Base-by-base conservation (phyloP, 2,329 filamentous ascomycete species). In the Diaporthe batatas region DNA sequence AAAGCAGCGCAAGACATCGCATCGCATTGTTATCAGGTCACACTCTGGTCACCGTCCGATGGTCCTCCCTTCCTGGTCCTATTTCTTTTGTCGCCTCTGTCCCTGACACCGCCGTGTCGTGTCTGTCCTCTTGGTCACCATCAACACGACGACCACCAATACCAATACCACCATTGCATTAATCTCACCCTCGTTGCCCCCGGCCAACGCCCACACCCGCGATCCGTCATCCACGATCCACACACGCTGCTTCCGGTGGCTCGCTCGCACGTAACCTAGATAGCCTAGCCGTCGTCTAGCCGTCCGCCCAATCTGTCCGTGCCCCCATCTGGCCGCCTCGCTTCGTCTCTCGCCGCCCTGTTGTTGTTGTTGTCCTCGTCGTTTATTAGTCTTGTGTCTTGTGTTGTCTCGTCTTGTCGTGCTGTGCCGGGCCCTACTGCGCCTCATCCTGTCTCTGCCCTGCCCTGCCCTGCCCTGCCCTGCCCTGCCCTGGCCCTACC, bases 41-140 rank as follows among this genome's bases (percentile, higher is more conserved):
- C 42, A 32, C 14, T 4, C 6, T 23, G 32, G 62, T 67, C 47
- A 53, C 62, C 62, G 62, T 53, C 62, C 62, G 25, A 53, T 67
- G 62, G 14, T 67, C 21, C 59, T 34, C 29, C n/a, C 44, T 36
- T 3, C 47, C 18, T 42, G 12, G 44, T 51, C 44, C 53, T 36
- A 34, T 67, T 67, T 67, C 62, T 67, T 67, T 67, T 53, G 62
- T 67, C 62, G 62, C 6, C 44, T 67, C 32, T 53, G 47, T 67
- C 11, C 62, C 62, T 36, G 62, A 29, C 39, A 42, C 39, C 39
- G 18, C 23, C 23, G 23, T 32, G 44, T 23, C n/a, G n/a, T 29
- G 62, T 39, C n/a, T n/a, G n/a, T 32, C 21, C 18, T n/a, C 18
- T 12, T 23, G 12, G 34, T 11, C 10, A 34, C 2, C 47, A 25